Base-by-base conservation (phyloP, 2,329 filamentous ascomycete genomes). In the Phialophora expanda region DNA sequence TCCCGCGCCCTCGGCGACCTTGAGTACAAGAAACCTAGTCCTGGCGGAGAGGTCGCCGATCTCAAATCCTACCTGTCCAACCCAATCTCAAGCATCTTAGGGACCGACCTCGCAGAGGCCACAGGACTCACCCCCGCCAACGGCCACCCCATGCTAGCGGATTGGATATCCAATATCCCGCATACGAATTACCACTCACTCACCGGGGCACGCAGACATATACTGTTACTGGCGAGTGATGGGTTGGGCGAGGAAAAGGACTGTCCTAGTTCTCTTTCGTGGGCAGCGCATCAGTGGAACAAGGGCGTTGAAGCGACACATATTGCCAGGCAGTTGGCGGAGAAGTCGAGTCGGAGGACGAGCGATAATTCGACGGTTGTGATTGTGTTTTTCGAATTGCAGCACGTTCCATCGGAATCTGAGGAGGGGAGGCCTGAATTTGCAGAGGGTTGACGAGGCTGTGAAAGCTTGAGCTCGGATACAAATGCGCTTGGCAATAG, bases 191-290 rank as follows among this genome's bases (percentile, higher is more conserved):
- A 51, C 22, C 9, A 26, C 1, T 51, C 48, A 24, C 48, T 51
- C 14, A 51, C 48, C 24, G 48, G 22, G 4, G 48, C 20, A 9
- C 48, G 24, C 48, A 26, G 22, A 14, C 8, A 51, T 12, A 26
- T 51, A 22, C 22, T 51, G 20, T 51, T 51, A 51, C 48, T 51
- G 22, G 48, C 48, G 9, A 51, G 48, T 26, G 48, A 51, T 51
- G 48, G 48, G 9, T 26, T 51, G 24, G 48, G 48, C 20, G 48
- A 51, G 48, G 48, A 51, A 17, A 51, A 26, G 24, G 48, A 51
- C 20, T 8, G 22, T 4, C 22, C 48, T 17, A 51, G 48, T 51
- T 51, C 48, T 6, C 48, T 51, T 1, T 24, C 3, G 48, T 51
- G 48, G 48, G 48, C 24, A 22, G 48, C 48, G 20, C n/a, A 28